These are phyloP conservation scores for Diaporthe humulicola DNA, from an alignment of 2,329 filamentous ascomycete species.

Conservation along the genomic window DNA sequence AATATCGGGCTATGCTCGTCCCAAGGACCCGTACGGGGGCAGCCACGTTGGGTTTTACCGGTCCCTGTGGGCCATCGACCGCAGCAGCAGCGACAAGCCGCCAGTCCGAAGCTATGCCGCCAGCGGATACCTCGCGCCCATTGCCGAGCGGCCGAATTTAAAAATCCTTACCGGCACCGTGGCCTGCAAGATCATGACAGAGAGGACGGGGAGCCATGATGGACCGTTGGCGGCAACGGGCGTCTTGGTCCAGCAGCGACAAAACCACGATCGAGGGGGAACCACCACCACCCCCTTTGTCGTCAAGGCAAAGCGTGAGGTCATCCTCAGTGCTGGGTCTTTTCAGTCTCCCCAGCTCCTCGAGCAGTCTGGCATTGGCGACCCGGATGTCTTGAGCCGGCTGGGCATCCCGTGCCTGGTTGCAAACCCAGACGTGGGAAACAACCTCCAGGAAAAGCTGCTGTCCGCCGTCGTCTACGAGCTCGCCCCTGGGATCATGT, in stretches of 20 bases:
- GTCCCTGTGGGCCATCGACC: background rate
- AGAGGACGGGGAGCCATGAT: too few species aligned
- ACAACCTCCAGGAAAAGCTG: background rate
- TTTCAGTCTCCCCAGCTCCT: background rate
- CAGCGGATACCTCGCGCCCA: background rate
- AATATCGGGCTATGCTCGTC: background rate
- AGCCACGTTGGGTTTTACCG: background rate
- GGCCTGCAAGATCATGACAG: background rate
- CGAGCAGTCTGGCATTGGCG: background rate
- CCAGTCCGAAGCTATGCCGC: background rate
- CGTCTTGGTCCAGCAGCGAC: too few species aligned
- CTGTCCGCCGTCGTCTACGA: background rate
- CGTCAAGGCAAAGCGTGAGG: background rate
- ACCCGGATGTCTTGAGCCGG: background rate
- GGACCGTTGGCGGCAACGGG: too few species aligned
- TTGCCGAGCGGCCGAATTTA: background rate
- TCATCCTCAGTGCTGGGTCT: background rate
- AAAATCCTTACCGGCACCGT: background rate
- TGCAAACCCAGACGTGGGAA: background rate
- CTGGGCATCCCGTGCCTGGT: background rate
- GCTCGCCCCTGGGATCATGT: background rate
- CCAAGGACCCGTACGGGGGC: background rate
- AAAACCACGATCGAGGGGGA: too few species aligned
- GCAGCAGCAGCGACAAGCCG: background rate
- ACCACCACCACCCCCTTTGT: too few species aligned